phyloP scores from a whole-genome alignment of 768 basidiomycete genomes.

The Sarcomyxa edulis region DNA sequence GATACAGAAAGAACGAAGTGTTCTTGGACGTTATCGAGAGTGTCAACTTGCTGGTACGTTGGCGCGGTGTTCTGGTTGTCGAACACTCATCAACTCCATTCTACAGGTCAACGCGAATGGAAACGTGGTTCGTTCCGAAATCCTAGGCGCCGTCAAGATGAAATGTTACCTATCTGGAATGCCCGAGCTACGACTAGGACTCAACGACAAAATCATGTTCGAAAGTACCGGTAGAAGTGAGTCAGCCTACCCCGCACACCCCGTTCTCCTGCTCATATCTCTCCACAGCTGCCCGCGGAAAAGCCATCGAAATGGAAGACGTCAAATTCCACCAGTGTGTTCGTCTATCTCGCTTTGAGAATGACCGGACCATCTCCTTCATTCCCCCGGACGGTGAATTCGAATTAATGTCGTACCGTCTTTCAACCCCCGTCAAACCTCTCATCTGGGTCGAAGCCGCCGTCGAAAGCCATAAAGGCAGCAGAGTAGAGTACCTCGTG shows the following conservation, averaged over 20 bases:
- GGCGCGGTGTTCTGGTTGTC: background rate
- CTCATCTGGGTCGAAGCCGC: slow-evolving; percentile 97
- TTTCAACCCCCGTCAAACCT: slow-evolving; percentile 94
- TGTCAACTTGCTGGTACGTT: slow-evolving; percentile 86
- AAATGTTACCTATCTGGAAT: slow-evolving; percentile 99
- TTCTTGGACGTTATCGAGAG: slow-evolving; percentile 98
- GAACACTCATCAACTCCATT: background rate
- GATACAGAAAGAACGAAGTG: slow-evolving; percentile 98
- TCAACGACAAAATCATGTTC: slow-evolving; percentile 99
- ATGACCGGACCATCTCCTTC: slow-evolving; percentile 98
- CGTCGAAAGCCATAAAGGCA: slow-evolving; percentile 93
- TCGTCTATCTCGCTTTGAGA: slow-evolving; percentile 93
- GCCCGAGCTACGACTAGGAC: slow-evolving; percentile 91
- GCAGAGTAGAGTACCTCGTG: slow-evolving; percentile 91
- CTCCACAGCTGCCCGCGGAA: slow-evolving; percentile 76
- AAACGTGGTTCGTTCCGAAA: slow-evolving; percentile 95
- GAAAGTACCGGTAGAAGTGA: slow-evolving; percentile 92
- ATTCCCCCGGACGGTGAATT: slow-evolving; percentile 99
- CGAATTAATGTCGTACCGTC: slow-evolving; percentile 97
- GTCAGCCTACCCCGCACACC: slow-evolving; percentile 24
- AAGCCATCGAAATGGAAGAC: slow-evolving; percentile 99
- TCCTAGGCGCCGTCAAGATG: slow-evolving; percentile 99
- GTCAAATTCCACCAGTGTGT: slow-evolving; percentile 99
- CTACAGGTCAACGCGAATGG: slow-evolving; percentile 95
- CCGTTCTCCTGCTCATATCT: slow-evolving; percentile 1